Base-by-base conservation (phyloP, 108 stramenopile genomes). In the Stephanodiscus minutulus region DNA sequence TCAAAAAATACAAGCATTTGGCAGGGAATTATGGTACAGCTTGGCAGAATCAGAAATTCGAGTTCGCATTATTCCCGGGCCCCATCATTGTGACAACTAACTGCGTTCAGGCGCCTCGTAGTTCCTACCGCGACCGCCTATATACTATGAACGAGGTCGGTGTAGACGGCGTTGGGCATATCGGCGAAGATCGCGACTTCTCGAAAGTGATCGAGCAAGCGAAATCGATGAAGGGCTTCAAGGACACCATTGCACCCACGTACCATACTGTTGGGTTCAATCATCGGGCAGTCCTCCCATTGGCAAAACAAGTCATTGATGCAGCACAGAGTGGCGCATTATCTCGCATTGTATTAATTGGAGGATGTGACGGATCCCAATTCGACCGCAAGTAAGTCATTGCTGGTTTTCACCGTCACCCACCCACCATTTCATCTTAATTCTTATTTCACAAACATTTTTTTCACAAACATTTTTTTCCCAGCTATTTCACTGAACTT, bases 21-120 rank as follows among this genome's bases (percentile, higher is more conserved):
- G 85, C 76, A 12, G 93, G 87, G 9, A 88, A 91, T 47, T 94
- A 86, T 61, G 93, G 93, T 10, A 90, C 88, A 31, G 88, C 90
- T 21, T 94, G 93, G 93, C 88, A 91, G 58, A 84, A 84, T 68
- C 93, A 94, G 79, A 90, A 93, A 69, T 85, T 89, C 70, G 91
- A 90, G 67, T 93, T 90, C 56, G 80, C 82, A 53, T 13, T 50
- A 52, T 90, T 91, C 68, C 90, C 90, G 25, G 92, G 92, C 5
- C 86, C 88, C n/a, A 74, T 92, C 50, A 58, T 92, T 61, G 84
- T 89, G 11, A 91, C 90, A 13, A 91, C 90, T 60, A 93, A 93
- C 64, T 93, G 92, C 54, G 77, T 94, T 35, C 29, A 87, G 24
- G 85, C 85, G 68, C 92, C 92, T 27, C 78, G 88, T n/a, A 73